Evolutionary conservation across 208 protist genomes (phyloP).

Genomic region (Wallacemonas sp.): DNA sequence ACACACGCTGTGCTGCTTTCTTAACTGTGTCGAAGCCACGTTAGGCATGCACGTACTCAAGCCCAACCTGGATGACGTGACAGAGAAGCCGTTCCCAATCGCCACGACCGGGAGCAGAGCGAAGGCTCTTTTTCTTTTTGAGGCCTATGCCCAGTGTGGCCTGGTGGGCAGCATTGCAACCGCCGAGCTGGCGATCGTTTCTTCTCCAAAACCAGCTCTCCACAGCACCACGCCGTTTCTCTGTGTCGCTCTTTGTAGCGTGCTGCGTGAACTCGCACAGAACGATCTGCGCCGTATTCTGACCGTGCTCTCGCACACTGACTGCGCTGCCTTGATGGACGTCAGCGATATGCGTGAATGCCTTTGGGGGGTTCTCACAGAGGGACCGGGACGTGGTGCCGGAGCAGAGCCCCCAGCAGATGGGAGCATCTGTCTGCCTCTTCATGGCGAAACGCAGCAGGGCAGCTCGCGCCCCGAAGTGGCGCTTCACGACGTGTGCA

Average conservation of each 20-base stretch:
- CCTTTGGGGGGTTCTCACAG: too few relatives aligned
- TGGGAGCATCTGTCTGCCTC: too few relatives aligned
- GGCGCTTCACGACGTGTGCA: too few relatives aligned
- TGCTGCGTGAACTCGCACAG: neutral
- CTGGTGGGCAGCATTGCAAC: neutral
- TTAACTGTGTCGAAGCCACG: constrained; percentile 6
- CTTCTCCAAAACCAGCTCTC: too few relatives aligned
- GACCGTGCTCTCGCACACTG: neutral
- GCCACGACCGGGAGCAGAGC: neutral
- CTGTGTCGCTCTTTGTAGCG: neutral
- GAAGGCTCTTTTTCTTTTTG: constrained; percentile 5
- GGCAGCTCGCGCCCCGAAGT: too few relatives aligned
- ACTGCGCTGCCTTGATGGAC: neutral
- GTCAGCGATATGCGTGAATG: too few relatives aligned
- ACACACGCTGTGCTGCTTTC: neutral
- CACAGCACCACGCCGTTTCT: neutral
- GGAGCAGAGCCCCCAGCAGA: too few relatives aligned
- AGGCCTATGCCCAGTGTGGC: constrained; percentile 3
- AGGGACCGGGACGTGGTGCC: too few relatives aligned
- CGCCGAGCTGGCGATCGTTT: too few relatives aligned
- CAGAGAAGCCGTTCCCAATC: too few relatives aligned
- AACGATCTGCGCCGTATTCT: neutral
- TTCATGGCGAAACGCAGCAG: too few relatives aligned
- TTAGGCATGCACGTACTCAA: neutral
- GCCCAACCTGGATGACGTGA: neutral